Base-by-base conservation (phyloP, 371 early-diverging fungal species). In the Lichtheimia hyalospora region DNA sequence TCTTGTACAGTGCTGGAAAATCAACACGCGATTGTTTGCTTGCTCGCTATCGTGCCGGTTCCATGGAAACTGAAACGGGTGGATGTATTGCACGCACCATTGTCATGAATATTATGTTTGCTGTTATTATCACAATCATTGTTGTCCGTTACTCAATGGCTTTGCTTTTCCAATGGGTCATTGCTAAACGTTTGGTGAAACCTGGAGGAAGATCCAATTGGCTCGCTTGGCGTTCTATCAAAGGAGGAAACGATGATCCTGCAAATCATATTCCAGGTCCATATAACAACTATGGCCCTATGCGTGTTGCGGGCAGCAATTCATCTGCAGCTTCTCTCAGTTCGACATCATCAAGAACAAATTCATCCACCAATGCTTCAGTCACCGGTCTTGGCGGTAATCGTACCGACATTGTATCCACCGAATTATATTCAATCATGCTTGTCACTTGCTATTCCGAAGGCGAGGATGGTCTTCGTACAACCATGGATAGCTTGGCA, bases 401-500 rank as follows among this genome's bases (percentile, higher is more conserved):
- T 2, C 71, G 46, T 0, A 50, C 70, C 13, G 74, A 78, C 58
- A 78, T 78, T 57, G 73, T 78, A 7, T 63, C 62, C 1, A 73
- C 75, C 24, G 79, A 82, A 58, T 58, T 81, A 6, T 84, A 83
- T 46, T 77, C 84, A 3, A 67, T 74, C 49, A 67, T 89, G 68
- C 70, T 89, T 27, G 90, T 86, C 24, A 89, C 92, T 28, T 87
- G 89, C 68, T 93, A 93, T 67, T 88, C 89, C 10, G 93, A 93
- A 67, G 87, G 91, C 62, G 86, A 86, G 68, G 87, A 82, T 54
- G 89, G 89, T 1, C 78, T 95, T 46, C 77, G 87, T 42, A 83
- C 82, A 12, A 96, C 97, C 16, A 71, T 96, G 64, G 92, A 95
- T 63, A 90, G 91, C 66, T 80, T 96, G 23, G 87, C 91, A 20